A percentile compares a stretch with the other conserved stretches of the same genome.
Conservation (phyloP, 2,329 filamentous ascomycete genomes). For the Capronia coronata region DNA sequence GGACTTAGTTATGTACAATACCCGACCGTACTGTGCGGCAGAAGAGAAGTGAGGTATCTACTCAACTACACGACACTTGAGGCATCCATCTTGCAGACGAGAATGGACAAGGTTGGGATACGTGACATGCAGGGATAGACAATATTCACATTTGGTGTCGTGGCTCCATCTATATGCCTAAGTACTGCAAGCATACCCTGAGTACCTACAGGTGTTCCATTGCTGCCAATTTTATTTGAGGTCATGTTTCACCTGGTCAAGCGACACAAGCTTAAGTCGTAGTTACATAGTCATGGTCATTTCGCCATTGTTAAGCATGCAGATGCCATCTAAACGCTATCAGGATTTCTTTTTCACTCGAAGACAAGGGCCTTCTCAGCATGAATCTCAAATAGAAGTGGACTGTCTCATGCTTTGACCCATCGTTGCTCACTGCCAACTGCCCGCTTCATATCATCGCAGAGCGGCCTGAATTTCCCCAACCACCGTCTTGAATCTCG, state of each 20-base stretch:
- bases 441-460: no score
- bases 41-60: background rate
- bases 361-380: background rate
- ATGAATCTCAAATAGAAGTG: background rate
- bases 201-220: no score
- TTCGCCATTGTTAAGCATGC: background rate
- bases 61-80: no score
- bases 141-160: background rate
- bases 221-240: no score
- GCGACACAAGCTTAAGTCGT: background rate
- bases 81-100: no score
- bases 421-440: no score
- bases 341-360: background rate
- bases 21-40: background rate
- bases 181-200: no score
- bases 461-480: conserved; percentile 47
- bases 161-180: no score
- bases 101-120: background rate
- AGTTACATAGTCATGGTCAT: background rate
- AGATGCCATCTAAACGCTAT: background rate
- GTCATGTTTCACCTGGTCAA: no score
- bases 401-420: no score
- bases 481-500: conserved; percentile 54
- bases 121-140: background rate
- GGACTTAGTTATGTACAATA: background rate